Percentiles rank a stretch among this genome's conserved stretches.
These are phyloP conservation scores for Gossypium sturtianum DNA, from an alignment of 345 rosid species.

Conservation along the genomic window DNA sequence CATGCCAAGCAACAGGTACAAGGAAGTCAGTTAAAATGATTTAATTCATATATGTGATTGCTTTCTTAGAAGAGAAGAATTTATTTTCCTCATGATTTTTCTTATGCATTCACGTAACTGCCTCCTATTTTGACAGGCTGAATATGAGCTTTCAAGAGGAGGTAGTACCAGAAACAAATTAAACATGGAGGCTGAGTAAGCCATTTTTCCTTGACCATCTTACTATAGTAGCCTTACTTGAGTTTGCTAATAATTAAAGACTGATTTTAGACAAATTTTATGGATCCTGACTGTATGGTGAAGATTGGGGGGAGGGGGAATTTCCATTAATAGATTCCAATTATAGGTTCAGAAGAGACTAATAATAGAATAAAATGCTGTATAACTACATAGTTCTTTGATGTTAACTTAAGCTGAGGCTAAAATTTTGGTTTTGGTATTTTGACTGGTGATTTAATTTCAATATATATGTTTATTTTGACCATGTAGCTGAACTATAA, in stretches of 20 bases:
- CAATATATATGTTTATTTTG: slow-evolving; percentile 11
- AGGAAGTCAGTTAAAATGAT: slow-evolving; percentile 2
- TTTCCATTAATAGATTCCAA: background rate
- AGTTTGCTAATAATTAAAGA: background rate
- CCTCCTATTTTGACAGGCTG: slow-evolving; percentile 52
- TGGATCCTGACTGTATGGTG: background rate
- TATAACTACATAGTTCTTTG: background rate
- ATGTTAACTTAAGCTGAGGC: background rate
- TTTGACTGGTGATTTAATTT: background rate
- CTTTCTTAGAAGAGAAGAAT: background rate
- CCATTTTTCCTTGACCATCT: slow-evolving; percentile 15
- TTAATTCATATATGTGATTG: background rate
- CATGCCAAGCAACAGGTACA: slow-evolving; percentile 91
- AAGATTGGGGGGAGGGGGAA: background rate
- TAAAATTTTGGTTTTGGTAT: background rate
- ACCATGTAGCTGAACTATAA: slow-evolving; percentile 1
- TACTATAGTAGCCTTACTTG: slow-evolving; percentile 7
- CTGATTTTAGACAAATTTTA: background rate
- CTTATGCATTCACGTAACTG: background rate
- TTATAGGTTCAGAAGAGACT: background rate
- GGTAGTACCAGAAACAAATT: slow-evolving; percentile 68
- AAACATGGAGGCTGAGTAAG: slow-evolving; percentile 78
- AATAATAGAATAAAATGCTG: background rate
- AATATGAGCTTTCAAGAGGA: slow-evolving; percentile 56
- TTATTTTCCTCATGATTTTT: slow-evolving; percentile 8